Evolutionary conservation across 129 eudicot species (phyloP), one percentile per base, ranked within the genome.

Genomic region (Flaveria bidentis): DNA sequence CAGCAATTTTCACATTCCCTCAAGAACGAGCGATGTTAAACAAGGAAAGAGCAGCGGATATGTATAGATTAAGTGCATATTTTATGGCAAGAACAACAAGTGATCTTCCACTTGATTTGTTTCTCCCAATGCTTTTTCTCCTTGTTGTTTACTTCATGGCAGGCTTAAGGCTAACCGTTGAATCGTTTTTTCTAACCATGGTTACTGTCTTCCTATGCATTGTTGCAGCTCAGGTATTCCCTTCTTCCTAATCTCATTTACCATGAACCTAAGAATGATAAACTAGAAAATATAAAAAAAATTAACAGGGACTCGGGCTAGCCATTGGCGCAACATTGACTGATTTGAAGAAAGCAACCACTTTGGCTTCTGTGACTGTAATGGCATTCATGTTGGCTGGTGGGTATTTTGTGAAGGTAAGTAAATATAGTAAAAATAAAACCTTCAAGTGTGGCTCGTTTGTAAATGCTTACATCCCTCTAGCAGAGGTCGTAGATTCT

Each of bases 321-420:
- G 92, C 87, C 18, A 90, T 92, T 68, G 98, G 98, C 36, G 98
- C 98, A 81, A 83, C 87, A 5, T 73, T 90, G 13, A 92, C 91
- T 84, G 98, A 92, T 80, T 66, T 92, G 41, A 92, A 92, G 83
- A 81, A 73, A 81, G 98, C 96, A 15, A 92, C 98, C n/a, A 92
- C 98, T 53, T 81, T 90, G 22, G 96, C 94, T 25, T 92, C 96
- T 7, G 96, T 92, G 28, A 92, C 94, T 2, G 93, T 92, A 14
- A 92, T 92, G 98, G 89, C 98, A 61, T 92, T 92, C 85, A 92
- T 90, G 98, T 55, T 92, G 84, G 90, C 96, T 78, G 98, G 98
- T 56, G 98, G 98, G 6, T 92, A 61, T 79, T 92, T 92, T 67
- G 98, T 92, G 9, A 86, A 88, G 92, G 98, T 88, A 85, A 78